phyloP scores from a whole-genome alignment of 2,329 filamentous ascomycete genomes.

The Juglanconis juglandina region DNA sequence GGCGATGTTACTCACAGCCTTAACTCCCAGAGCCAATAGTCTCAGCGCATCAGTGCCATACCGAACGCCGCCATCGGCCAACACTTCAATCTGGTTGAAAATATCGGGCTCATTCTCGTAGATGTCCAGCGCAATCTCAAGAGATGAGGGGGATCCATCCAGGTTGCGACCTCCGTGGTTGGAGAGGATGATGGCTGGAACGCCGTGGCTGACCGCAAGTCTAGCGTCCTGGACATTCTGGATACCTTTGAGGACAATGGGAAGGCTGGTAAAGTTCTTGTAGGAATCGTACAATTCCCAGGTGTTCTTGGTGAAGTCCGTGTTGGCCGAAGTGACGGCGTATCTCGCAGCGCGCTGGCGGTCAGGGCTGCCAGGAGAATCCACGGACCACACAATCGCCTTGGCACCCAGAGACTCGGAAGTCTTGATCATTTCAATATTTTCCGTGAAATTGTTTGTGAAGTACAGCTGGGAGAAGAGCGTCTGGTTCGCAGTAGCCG shows the following conservation, averaged over 20 bases:
- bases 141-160: constrained; percentile 34
- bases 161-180: constrained; percentile 43
- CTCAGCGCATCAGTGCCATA: constrained; percentile 42
- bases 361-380: constrained; percentile 37
- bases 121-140: constrained; percentile 39
- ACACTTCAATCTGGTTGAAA: constrained; percentile 37
- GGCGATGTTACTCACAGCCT: constrained; percentile 28
- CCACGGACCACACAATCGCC: constrained; percentile 37
- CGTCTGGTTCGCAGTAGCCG: constrained; percentile 31
- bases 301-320: constrained; percentile 17
- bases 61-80: constrained; percentile 41
- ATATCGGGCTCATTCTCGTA: constrained; percentile 34
- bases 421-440: constrained; percentile 28
- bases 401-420: constrained; percentile 32
- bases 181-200: constrained; percentile 36
- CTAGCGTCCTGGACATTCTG: constrained; percentile 34
- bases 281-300: constrained; percentile 37
- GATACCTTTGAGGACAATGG: constrained; percentile 40
- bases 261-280: constrained; percentile 33
- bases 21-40: constrained; percentile 41
- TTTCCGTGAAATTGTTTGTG: constrained; percentile 31
- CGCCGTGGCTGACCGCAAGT: constrained; percentile 31
- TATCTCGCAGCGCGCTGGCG: constrained; percentile 39
- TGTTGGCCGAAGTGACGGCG: constrained; percentile 33
- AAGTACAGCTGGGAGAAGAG: constrained; percentile 34